phyloP scores from a whole-genome alignment of 805 yeast species.

The Tetrapisispora phaffii region DNA sequence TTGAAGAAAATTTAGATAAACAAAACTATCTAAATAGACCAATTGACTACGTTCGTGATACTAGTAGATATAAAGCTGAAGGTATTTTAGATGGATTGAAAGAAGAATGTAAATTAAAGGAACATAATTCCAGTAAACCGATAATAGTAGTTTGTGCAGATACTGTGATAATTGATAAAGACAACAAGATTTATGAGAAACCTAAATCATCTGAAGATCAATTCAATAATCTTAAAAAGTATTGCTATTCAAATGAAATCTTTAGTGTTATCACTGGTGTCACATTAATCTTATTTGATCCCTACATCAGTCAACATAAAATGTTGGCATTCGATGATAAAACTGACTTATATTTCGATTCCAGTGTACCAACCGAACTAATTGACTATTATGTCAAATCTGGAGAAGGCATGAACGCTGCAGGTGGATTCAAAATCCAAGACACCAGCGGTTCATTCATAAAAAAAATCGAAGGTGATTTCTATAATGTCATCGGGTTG shows the following conservation, averaged over 20 bases:
- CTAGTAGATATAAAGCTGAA: conserved; percentile 58
- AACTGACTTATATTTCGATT: conserved; percentile 35
- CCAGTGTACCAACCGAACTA: conserved; percentile 41
- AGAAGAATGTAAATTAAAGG: too few species aligned
- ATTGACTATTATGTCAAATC: conserved; percentile 52
- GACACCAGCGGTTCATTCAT: conserved; percentile 61
- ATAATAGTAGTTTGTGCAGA: conserved; percentile 57
- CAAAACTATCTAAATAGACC: conserved; percentile 14
- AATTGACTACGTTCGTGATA: conserved; percentile 50
- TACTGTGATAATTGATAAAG: conserved; percentile 54
- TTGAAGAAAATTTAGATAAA: conserved; percentile 69
- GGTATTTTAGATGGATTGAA: conserved; percentile 44
- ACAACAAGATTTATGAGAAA: conserved; percentile 63
- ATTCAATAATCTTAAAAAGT: conserved; percentile 37
- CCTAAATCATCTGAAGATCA: conserved; percentile 52
- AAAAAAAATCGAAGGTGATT: conserved; percentile 63
- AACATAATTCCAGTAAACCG: conserved; percentile 10
- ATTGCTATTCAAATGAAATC: conserved; percentile 35
- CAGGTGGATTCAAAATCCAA: conserved; percentile 90
- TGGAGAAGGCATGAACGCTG: conserved; percentile 71
- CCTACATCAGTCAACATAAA: conserved; percentile 4
- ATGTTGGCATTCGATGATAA: conserved; percentile 31
- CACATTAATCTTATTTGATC: conserved; percentile 31
- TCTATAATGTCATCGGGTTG: conserved; percentile 76
- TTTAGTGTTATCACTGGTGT: conserved; percentile 49